Evolutionary conservation across 768 basidiomycete species (phyloP), one percentile per base, ranked within the genome.

Genomic region (Dacryopinax primogenitus): DNA sequence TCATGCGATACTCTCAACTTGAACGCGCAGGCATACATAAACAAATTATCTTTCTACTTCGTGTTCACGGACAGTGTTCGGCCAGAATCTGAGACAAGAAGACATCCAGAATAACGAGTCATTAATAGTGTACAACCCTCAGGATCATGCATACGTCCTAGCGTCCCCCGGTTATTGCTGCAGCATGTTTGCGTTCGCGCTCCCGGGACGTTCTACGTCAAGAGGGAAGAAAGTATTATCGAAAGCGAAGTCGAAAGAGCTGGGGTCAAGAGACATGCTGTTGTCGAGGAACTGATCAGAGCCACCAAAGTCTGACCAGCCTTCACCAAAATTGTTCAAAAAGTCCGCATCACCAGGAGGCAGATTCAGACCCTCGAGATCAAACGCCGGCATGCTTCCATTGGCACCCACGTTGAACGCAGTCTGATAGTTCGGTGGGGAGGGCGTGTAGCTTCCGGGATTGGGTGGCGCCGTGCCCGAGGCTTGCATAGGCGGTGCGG

Each of bases 221-320:
- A 58, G 21, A 23, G 51, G 51, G 51, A 58, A 58, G 32, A 58
- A 30, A 30, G 51, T 23, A 58, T n/a, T n/a, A n/a, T 58, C 51
- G 13, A 58, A 58, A 58, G 26, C 51, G 51, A 58, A 58, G 32
- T 58, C 51, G 21, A 28, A 58, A 6, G 3, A 28, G 51, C 51
- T 32, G 23, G 51, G 51, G 21, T 58, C 51, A 6, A 58, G 51
- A 32, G 51, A 58, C 51, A 58, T 58, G 51, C 32, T 58, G 51
- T 30, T 58, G 26, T 58, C 51, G 26, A 58, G 32, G 26, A 58
- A 28, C 26, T 58, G 51, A 32, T 58, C 51, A 11, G 51, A 58
- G 51, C 51, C 51, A 58, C 51, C 51, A 23, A 23, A 58, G 9
- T 58, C 51, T 13, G 51, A 58, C 51, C 51, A 58, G 51, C 51